Base-by-base conservation (phyloP, 768 basidiomycete genomes). In the Russula emetica region DNA sequence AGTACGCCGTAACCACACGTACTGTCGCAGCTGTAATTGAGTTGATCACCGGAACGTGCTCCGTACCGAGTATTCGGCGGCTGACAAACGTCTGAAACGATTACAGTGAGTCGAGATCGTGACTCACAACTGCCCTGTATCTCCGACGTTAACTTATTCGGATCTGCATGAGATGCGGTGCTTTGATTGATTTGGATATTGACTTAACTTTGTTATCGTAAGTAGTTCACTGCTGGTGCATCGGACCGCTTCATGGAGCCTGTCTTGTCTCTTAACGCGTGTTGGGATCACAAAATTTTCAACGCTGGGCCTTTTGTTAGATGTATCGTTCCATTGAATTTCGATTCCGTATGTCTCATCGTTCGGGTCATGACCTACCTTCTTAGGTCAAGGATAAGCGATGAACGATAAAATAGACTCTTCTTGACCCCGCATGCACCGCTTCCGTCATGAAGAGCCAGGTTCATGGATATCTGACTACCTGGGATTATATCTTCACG, bases 21-120 rank as follows among this genome's bases (percentile, higher is more conserved):
- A 36, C 44, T 11, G 45, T 30, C 30, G 16, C 3, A 5, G 32
- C 26, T 5, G 47, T 18, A 16, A 34, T 54, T 24, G 52, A 52
- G 24, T 20, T n/a, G 42, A 55, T 55, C 59, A 58, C 30, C 13
- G 50, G 50, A 56, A 61, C 64, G 47, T 65, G 36, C 49, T 51
- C 49, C 55, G 49, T 10, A 59, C 63, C 59, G 32, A 42, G 59
- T 53, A 13, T 24, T 28, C 54, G 63, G 63, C 53, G 58, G 63
- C 54, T 60, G 59, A 64, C 54, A 40, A 49, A 26, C 3, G 28
- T 24, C 16, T 18, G 30, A 32, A 32, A 20, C 18, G 9, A 13
- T 4, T 14, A 8, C 38, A 18, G 18, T 38, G 61, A 62, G 38
- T 57, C 61, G 42, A 49, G 18, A 34, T 28, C 13, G 40, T 54